A percentile compares a stretch with the other conserved stretches of the same genome.
Conservation (phyloP, 805 yeast species). For the Nakazawaea populi region DNA sequence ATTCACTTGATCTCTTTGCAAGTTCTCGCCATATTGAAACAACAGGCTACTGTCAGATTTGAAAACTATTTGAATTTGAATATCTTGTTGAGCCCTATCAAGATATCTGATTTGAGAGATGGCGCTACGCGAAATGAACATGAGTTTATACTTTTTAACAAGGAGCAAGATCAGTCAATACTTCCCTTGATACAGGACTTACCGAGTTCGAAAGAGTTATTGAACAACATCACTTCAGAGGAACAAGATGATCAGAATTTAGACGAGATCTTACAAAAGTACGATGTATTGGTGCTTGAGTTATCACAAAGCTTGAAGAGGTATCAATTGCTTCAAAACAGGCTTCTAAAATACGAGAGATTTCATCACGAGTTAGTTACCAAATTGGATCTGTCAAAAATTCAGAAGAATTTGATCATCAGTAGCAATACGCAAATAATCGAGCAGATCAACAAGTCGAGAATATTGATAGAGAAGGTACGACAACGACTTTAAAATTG, state of each 20-base stretch:
- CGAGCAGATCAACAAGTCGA: constrained; percentile 15
- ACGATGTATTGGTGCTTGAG: constrained; percentile 15
- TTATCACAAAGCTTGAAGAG: constrained; percentile 14
- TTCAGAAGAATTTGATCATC: constrained; percentile 18
- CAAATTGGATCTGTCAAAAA: constrained; percentile 9
- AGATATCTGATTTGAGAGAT: constrained; percentile 16
- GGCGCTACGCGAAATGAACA: constrained; percentile 15
- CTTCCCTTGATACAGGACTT: constrained; percentile 22
- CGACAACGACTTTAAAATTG: constrained; percentile 10
- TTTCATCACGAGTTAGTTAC: constrained; percentile 7
- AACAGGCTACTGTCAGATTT: constrained; percentile 11
- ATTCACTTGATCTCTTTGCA: constrained; percentile 24
- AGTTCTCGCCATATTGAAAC: constrained; percentile 19
- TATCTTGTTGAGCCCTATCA: constrained; percentile 21
- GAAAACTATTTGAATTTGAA: constrained; percentile 20
- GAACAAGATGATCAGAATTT: not conserved
- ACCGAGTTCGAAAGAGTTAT: constrained; percentile 19
- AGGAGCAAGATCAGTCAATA: constrained; percentile 14
- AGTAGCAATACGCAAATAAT: constrained; percentile 18
- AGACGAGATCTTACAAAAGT: constrained; percentile 16
- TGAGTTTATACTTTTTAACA: constrained; percentile 17
- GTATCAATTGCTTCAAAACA: constrained; percentile 13
- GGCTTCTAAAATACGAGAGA: constrained; percentile 14
- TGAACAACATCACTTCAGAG: not conserved
- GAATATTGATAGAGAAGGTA: constrained; percentile 11